These are phyloP conservation scores for Lepidium sativum DNA, from an alignment of 345 rosid genomes.

Conservation along the genomic window DNA sequence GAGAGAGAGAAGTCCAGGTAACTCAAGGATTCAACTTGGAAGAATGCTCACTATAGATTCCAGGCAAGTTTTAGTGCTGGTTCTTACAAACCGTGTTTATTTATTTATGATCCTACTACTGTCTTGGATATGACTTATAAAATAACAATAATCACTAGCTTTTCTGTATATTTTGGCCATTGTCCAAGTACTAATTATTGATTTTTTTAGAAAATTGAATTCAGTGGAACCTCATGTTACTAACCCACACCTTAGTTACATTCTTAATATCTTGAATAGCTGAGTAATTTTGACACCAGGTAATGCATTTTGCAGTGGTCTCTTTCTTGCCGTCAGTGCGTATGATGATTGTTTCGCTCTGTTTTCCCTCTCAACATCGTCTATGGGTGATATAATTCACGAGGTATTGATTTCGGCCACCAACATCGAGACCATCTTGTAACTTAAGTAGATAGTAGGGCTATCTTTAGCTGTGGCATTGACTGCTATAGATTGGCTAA, in stretches of 20 bases:
- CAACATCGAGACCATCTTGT: constrained; percentile 17
- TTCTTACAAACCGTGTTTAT: not conserved
- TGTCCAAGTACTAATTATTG: not conserved
- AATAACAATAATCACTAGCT: too few species aligned
- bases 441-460: constrained; percentile 1
- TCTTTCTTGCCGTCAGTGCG: constrained; percentile 71
- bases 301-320: constrained; percentile 50
- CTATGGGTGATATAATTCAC: constrained; percentile 53
- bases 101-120: not conserved
- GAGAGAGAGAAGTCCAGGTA: constrained; percentile 81
- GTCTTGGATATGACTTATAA: not conserved
- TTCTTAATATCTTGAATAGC: not conserved
- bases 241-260: constrained; percentile 4
- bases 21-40: constrained; percentile 74
- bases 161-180: not conserved
- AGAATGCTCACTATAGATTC: constrained; percentile 78
- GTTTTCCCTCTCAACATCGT: constrained; percentile 65
- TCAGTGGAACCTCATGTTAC: not conserved
- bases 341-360: constrained; percentile 75
- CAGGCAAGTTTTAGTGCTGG: constrained; percentile 41
- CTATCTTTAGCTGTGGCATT: not conserved
- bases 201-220: not conserved
- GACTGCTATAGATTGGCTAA: constrained; percentile 1
- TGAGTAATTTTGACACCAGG: not conserved
- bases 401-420: constrained; percentile 38